A percentile compares a stretch with the other conserved stretches of the same genome.
Conservation (phyloP, 148 eudicot genomes). For the Agrostemma githago region DNA sequence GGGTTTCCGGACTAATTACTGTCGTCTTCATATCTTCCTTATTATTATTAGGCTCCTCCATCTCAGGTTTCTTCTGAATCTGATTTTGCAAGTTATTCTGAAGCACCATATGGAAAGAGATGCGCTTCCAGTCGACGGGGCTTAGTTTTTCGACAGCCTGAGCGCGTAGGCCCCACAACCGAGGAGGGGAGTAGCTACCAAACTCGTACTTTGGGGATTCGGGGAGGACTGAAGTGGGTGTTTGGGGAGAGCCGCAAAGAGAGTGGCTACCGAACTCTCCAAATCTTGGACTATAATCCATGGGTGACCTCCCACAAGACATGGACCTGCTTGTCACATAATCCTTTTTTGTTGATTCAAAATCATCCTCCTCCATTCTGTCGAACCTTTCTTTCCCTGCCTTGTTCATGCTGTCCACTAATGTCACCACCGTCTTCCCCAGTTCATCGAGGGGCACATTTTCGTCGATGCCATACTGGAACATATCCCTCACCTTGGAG, state of each 20-base stretch:
- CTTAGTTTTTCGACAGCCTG: constrained; percentile 66
- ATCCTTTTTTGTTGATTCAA: constrained; percentile 37
- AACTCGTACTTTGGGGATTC: constrained; percentile 33
- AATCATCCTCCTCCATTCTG: constrained; percentile 72
- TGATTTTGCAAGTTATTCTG: constrained; percentile 31
- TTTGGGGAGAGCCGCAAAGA: constrained; percentile 49
- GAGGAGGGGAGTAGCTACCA: constrained; percentile 50
- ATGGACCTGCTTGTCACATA: constrained; percentile 25
- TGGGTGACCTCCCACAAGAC: constrained; percentile 33
- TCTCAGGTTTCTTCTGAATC: constrained; percentile 14
- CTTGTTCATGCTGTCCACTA: constrained; percentile 65
- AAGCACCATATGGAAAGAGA: constrained; percentile 65
- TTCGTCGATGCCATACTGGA: constrained; percentile 33
- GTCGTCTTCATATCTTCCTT: constrained; percentile 26
- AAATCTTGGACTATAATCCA: constrained; percentile 29
- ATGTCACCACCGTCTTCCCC: constrained; percentile 50
- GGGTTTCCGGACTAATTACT: constrained; percentile 1
- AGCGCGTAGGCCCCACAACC: constrained; percentile 61
- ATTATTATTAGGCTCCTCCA: constrained; percentile 10
- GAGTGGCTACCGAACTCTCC: constrained; percentile 34
- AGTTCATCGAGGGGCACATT: constrained; percentile 46
- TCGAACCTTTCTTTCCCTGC: constrained; percentile 66
- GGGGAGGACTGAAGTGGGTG: constrained; percentile 85
- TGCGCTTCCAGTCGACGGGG: constrained; percentile 75
- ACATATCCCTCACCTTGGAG: constrained; percentile 50